Base-by-base conservation (phyloP, 805 yeast genomes). In the Grigorovia transvaalensis region DNA sequence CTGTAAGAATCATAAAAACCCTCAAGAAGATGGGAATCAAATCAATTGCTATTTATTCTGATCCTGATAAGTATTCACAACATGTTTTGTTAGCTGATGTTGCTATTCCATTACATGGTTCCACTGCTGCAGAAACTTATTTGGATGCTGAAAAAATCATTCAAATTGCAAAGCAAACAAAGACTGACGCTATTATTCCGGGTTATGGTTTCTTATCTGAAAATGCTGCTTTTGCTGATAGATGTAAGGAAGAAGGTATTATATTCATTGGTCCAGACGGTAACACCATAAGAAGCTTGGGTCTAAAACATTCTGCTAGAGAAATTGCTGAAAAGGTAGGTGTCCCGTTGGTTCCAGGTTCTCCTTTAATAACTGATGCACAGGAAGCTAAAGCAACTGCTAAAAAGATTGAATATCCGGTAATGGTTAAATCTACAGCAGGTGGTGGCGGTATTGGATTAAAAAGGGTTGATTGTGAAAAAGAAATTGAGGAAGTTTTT, bases 401-500 rank as follows among this genome's bases (percentile, higher is more conserved):
- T 15, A 81, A 79, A 17, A 71, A 78, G 60, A 73, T 91, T 49
- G 85, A 78, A 52, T 93, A 88, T 61, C 98, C 98, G 30, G 80
- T 91, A 38, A 91, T 91, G 98, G 87, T 93, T 49, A 91, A 91
- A 70, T 85, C 96, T 27, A 93, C 99, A 55, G 98, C 98, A 27
- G 99, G 99, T 66, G 99, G 99, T 64, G 99, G 99, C 70, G 99
- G 99, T 71, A 91, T 91, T 63, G 99, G 99, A 57, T 74, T 91
- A 59, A 97, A 91, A 69, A 86, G 89, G 65, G 97, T 90, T 53
- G 96, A 90, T 62, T 76, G 81, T 40, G 86, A 79, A 58, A 81
- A 68, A 18, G 97, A 93, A 54, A 81, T 93, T 56, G 87, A 81
- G 70, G 73, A 85, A 55, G 95, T 90, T 13, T 91, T 88, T 70